These are phyloP conservation scores for Stemphylium lycopersici DNA, from an alignment of 2,329 filamentous ascomycete genomes.

Conservation along the genomic window DNA sequence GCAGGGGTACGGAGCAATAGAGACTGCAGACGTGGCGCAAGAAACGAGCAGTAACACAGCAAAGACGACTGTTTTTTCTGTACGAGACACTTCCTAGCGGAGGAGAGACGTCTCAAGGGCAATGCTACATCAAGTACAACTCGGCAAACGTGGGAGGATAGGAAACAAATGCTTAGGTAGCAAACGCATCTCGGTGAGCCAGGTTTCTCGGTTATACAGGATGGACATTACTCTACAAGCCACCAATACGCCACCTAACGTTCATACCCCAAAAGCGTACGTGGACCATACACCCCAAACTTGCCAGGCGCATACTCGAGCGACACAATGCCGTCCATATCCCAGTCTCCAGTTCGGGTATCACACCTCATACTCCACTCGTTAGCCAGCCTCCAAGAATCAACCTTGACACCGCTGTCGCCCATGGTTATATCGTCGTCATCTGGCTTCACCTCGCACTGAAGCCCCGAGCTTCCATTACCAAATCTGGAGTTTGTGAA, in stretches of 20 bases:
- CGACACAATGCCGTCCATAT: neutral
- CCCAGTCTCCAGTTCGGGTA: neutral
- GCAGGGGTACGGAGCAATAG: neutral
- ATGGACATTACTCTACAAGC: neutral
- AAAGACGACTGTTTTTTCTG: slow-evolving; percentile 1
- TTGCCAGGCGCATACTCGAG: neutral
- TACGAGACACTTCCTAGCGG: neutral
- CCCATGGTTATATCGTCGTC: neutral
- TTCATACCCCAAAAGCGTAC: too few relatives aligned
- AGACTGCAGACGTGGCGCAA: neutral
- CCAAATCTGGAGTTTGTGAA: neutral
- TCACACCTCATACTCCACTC: neutral
- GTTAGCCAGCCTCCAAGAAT: neutral
- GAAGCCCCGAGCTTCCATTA: neutral
- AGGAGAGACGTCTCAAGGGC: neutral
- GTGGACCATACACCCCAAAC: too few relatives aligned
- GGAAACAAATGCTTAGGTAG: neutral
- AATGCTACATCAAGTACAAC: neutral
- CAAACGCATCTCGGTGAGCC: slow-evolving; percentile 1
- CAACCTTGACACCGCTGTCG: neutral
- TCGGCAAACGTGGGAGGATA: neutral
- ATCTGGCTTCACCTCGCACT: neutral
- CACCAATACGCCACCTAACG: too few relatives aligned
- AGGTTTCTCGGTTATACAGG: slow-evolving; percentile 2
- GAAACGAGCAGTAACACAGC: neutral